Percentiles rank a stretch among this genome's conserved stretches.
These are phyloP conservation scores for Beauveria bassiana DNA, from an alignment of 2,329 filamentous ascomycete species.

Conservation along the genomic window DNA sequence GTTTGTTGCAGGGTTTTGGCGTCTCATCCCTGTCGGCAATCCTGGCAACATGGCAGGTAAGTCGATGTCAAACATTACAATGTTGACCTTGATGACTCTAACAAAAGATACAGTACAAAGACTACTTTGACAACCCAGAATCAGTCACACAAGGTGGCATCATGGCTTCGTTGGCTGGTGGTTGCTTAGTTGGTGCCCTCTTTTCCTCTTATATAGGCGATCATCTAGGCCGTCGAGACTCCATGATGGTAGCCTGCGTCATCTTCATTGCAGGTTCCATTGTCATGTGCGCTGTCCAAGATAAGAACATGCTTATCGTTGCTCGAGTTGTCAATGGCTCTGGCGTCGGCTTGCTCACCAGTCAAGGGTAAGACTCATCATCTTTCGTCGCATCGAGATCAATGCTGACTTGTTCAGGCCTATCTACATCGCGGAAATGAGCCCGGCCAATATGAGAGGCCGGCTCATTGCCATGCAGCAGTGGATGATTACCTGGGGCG, in stretches of 20 bases:
- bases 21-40: constrained; percentile 48
- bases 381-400: neutral
- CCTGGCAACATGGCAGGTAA: constrained; percentile 32
- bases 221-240: constrained; percentile 30
- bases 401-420: constrained; percentile 25
- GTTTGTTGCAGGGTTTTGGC: constrained; percentile 40
- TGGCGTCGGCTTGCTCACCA: constrained; percentile 55
- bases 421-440: constrained; percentile 56
- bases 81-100: neutral
- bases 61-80: neutral
- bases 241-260: constrained; percentile 17
- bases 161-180: constrained; percentile 35
- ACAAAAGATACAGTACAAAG: constrained; percentile 29
- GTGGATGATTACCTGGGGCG: constrained; percentile 17
- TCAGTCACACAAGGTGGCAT: constrained; percentile 36
- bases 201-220: constrained; percentile 35
- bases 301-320: constrained; percentile 31
- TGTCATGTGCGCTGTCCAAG: constrained; percentile 16
- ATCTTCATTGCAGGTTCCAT: constrained; percentile 17
- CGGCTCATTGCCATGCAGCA: constrained; percentile 63
- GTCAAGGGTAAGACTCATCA: constrained; percentile 25
- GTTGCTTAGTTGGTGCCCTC: constrained; percentile 34
- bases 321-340: constrained; percentile 55
- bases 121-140: constrained; percentile 38
- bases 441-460: constrained; percentile 36